Conservation (phyloP, 164 flowering plant species). For the Vitis rotundifolia region DNA sequence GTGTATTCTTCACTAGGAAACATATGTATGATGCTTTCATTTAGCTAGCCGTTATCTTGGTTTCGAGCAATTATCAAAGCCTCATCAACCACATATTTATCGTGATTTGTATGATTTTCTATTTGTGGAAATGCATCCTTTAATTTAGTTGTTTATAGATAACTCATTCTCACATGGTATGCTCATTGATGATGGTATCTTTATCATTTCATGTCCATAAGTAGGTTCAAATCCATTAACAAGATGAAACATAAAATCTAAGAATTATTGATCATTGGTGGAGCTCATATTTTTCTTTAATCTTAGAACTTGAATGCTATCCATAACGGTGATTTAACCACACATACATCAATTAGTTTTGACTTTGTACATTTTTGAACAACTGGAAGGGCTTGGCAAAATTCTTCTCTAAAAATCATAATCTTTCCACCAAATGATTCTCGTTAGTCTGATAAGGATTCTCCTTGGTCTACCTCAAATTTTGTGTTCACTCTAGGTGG, state of each 20-base stretch:
- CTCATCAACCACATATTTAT: conserved; percentile 1
- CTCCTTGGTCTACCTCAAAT: too few species aligned
- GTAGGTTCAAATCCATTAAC: background rate
- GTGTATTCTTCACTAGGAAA: conserved; percentile 2
- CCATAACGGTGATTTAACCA: conserved; percentile 3
- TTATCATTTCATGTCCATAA: conserved; percentile 1
- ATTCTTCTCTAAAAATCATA: conserved; percentile 11
- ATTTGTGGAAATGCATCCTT: background rate
- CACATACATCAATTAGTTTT: background rate
- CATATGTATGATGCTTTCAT: conserved; percentile 5
- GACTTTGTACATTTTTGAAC: background rate
- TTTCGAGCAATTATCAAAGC: conserved; percentile 9
- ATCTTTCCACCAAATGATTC: conserved; percentile 10
- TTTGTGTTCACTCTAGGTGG: too few species aligned
- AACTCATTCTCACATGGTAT: conserved; percentile 3
- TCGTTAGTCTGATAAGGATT: too few species aligned
- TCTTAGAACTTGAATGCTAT: background rate
- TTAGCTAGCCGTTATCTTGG: background rate
- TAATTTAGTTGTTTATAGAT: background rate
- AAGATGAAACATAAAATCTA: conserved; percentile 10
- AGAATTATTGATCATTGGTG: background rate
- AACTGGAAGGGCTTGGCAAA: conserved; percentile 8
- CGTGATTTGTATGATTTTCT: background rate
- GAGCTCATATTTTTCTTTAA: conserved; percentile 12
- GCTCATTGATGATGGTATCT: background rate